Evolutionary conservation across 805 yeast genomes (phyloP).

Genomic region (Teunomyces pallodes): DNA sequence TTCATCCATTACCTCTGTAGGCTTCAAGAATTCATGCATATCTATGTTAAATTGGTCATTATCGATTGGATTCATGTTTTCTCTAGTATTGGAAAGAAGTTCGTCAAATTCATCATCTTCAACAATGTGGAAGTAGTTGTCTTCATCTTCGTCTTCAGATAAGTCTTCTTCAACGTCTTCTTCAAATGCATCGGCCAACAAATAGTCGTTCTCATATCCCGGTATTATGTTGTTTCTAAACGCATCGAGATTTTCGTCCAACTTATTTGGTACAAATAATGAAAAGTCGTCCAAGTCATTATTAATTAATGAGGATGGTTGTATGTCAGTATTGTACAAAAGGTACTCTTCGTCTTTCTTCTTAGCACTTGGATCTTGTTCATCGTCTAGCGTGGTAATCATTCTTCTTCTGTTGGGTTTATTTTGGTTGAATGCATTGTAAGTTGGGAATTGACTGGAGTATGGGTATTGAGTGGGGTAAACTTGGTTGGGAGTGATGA

Average conservation of each 20-base stretch:
- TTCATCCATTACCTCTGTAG: slow-evolving; percentile 1
- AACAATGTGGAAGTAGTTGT: slow-evolving; percentile 35
- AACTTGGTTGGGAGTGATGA: slow-evolving; percentile 10
- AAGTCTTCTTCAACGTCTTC: slow-evolving; percentile 45
- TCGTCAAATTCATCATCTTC: slow-evolving; percentile 30
- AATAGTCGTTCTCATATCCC: slow-evolving; percentile 36
- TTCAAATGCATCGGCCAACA: slow-evolving; percentile 33
- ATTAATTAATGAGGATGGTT: slow-evolving; percentile 37
- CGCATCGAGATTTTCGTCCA: slow-evolving; percentile 9
- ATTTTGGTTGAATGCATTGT: slow-evolving; percentile 1
- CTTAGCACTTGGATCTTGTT: slow-evolving; percentile 10
- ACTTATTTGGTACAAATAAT: slow-evolving; percentile 25
- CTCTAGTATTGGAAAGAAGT: not conserved
- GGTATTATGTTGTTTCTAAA: slow-evolving; percentile 19
- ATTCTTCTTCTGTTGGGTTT: slow-evolving; percentile 25
- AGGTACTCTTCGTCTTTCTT: slow-evolving; percentile 35
- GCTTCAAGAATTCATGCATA: slow-evolving; percentile 9
- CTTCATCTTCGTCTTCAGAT: slow-evolving; percentile 39
- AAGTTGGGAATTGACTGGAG: slow-evolving; percentile 10
- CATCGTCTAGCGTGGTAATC: slow-evolving; percentile 32
- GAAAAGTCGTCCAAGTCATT: slow-evolving; percentile 26
- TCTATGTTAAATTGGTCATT: slow-evolving; percentile 8
- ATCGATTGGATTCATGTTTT: not conserved
- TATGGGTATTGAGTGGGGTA: slow-evolving; percentile 9
- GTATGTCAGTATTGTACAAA: slow-evolving; percentile 40